phyloP scores from a whole-genome alignment of 129 eudicot genomes.

The carrot (Daucus carota) region DH1_v3.0 NC_030381.2:31209501-31210000 shows the following conservation, averaged over 20 bases:
- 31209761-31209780: neutral
- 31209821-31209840: no score
- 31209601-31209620: neutral
- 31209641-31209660: neutral
- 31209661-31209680: neutral
- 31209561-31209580: no score
- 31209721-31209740: neutral
- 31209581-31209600: no score
- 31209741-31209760: neutral
- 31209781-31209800: neutral
- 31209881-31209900: no score
- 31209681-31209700: neutral
- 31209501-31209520: no score
- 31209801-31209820: neutral
- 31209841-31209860: no score
- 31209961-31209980: no score
- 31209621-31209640: neutral
- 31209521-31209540: neutral
- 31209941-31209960: no score
- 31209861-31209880: no score
- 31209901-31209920: no score
- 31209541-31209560: neutral
- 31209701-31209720: neutral
- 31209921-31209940: no score
- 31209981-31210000: no score